Conservation (phyloP, 2,329 filamentous ascomycete genomes). For the Pochonia chlamydosporia region DNA sequence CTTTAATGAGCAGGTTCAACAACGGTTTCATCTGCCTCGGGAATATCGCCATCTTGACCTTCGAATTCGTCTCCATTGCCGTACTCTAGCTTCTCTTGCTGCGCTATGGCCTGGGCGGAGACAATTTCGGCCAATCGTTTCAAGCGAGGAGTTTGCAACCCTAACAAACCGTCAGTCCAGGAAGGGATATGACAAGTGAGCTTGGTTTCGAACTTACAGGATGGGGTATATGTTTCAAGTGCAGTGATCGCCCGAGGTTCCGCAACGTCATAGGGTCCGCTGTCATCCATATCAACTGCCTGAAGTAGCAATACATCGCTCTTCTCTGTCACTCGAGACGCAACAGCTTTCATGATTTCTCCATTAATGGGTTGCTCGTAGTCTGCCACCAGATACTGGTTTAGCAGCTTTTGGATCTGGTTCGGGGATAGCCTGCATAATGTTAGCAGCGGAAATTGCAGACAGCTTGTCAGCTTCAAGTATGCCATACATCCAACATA, state of each 20-base stretch:
- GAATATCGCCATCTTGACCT: slow-evolving; percentile 38
- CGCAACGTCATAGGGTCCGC: slow-evolving; percentile 95
- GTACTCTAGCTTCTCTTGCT: slow-evolving; percentile 79
- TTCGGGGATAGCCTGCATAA: slow-evolving; percentile 79
- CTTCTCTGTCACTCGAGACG: slow-evolving; percentile 95
- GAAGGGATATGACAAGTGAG: neutral
- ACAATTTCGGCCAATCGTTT: slow-evolving; percentile 98
- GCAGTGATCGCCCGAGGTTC: slow-evolving; percentile 94
- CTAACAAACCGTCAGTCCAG: slow-evolving; percentile 39
- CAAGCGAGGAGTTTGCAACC: slow-evolving; percentile 91
- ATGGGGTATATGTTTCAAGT: slow-evolving; percentile 95
- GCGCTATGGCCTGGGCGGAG: slow-evolving; percentile 89
- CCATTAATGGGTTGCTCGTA: slow-evolving; percentile 99
- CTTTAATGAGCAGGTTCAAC: slow-evolving; percentile 5
- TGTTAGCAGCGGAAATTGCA: slow-evolving; percentile 2
- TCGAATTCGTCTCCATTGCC: slow-evolving; percentile 39
- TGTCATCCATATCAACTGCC: slow-evolving; percentile 98
- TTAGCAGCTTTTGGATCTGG: slow-evolving; percentile 97
- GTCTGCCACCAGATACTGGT: slow-evolving; percentile 97
- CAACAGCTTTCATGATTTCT: slow-evolving; percentile 99
- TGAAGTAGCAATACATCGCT: slow-evolving; percentile 90
- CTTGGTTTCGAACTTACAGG: slow-evolving; percentile 57
- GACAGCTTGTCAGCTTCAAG: neutral
- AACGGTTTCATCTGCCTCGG: slow-evolving; percentile 44
- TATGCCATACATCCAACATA: slow-evolving; percentile 92